These are phyloP conservation scores for Paecilomyces sp. DNA, from an alignment of 2,329 filamentous ascomycete genomes.

Conservation along the genomic window DNA sequence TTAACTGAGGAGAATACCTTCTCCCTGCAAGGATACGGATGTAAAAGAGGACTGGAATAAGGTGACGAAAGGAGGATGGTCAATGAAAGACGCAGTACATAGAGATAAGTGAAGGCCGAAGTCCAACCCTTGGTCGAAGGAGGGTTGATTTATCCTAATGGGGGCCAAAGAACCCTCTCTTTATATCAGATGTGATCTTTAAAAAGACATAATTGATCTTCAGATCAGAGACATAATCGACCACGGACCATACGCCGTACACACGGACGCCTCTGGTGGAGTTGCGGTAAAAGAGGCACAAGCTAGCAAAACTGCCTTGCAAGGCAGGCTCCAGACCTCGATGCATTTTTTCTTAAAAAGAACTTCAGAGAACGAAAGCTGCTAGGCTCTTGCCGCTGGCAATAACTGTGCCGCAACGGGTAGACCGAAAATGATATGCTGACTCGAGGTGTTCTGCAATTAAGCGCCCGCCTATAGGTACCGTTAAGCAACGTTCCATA, in stretches of 20 bases:
- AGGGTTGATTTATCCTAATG: slow-evolving; percentile 1
- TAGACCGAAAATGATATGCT: slow-evolving; percentile 17
- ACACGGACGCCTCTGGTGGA: slow-evolving; percentile 17
- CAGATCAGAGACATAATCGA: slow-evolving; percentile 10
- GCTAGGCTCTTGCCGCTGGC: slow-evolving; percentile 19
- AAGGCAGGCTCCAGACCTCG: slow-evolving; percentile 23
- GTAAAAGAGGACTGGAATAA: slow-evolving; percentile 13
- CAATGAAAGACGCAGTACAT: background rate
- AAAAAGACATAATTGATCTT: background rate
- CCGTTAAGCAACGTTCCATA: slow-evolving; percentile 5
- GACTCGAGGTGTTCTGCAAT: slow-evolving; percentile 27
- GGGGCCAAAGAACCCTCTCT: background rate
- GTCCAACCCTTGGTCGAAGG: slow-evolving; percentile 1
- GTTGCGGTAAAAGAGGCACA: slow-evolving; percentile 5
- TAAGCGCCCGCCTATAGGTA: slow-evolving; percentile 28
- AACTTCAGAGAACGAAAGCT: slow-evolving; percentile 22
- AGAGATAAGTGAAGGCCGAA: background rate
- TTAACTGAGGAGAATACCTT: slow-evolving; percentile 8
- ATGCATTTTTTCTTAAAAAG: slow-evolving; percentile 18
- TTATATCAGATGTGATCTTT: background rate
- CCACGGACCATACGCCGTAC: slow-evolving; percentile 10
- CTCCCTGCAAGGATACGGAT: slow-evolving; percentile 10
- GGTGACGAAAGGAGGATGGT: background rate
- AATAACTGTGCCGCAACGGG: slow-evolving; percentile 22
- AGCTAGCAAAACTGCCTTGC: slow-evolving; percentile 22